These are phyloP conservation scores for Coprinopsis cinerea DNA, from an alignment of 768 basidiomycete genomes.

Conservation along the genomic window DNA sequence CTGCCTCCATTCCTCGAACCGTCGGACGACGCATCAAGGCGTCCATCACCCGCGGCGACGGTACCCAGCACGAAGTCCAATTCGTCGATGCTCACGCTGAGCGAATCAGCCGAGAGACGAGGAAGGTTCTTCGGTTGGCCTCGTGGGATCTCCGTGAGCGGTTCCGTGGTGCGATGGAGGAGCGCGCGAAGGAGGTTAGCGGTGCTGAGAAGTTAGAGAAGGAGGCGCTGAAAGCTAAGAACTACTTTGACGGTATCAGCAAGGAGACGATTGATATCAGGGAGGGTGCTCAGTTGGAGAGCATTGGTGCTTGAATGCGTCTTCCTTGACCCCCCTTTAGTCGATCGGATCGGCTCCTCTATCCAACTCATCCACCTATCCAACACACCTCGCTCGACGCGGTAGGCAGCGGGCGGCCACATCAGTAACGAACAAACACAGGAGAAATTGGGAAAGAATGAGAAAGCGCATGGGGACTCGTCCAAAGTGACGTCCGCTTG, in stretches of 20 bases:
- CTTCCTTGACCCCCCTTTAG: neutral
- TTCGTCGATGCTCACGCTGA: conserved; percentile 65
- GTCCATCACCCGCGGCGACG: conserved; percentile 46
- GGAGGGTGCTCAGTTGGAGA: conserved; percentile 22
- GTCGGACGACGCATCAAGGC: conserved; percentile 79
- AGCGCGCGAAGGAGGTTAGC: conserved; percentile 68
- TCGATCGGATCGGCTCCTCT: too few relatives aligned
- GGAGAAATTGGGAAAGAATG: neutral
- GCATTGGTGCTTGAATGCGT: conserved; percentile 20
- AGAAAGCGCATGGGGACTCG: too few relatives aligned
- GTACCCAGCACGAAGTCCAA: conserved; percentile 42
- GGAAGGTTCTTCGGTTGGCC: conserved; percentile 88
- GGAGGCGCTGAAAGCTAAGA: conserved; percentile 62
- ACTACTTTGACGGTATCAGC: conserved; percentile 60
- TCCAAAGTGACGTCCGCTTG: too few relatives aligned
- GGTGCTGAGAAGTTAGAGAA: conserved; percentile 70
- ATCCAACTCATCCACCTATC: too few relatives aligned
- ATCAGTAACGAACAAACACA: neutral
- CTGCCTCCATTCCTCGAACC: conserved; percentile 81
- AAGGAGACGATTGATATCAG: conserved; percentile 43
- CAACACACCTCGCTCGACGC: neutral
- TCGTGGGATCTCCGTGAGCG: conserved; percentile 86
- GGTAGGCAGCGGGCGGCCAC: neutral
- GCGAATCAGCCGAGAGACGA: conserved; percentile 76
- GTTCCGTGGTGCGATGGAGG: conserved; percentile 78